A percentile compares a stretch with the other conserved stretches of the same genome.
These are phyloP conservation scores for Candida coleopterorum DNA, from an alignment of 805 yeast species.

Conservation along the genomic window DNA sequence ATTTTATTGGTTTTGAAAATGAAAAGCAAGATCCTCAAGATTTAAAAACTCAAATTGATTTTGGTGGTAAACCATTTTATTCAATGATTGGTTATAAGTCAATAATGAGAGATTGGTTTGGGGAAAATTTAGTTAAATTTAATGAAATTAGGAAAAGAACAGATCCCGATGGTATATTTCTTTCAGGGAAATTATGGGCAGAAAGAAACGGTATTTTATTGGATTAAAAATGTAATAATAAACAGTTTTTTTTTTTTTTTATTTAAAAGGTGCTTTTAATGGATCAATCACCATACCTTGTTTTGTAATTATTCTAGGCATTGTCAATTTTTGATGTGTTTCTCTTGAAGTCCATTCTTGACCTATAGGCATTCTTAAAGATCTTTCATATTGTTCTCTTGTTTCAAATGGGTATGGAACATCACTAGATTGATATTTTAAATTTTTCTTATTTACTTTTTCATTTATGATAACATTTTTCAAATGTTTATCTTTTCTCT, in stretches of 20 bases:
- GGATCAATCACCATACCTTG: conserved; percentile 92
- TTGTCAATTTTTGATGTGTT: conserved; percentile 81
- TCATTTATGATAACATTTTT: conserved; percentile 88
- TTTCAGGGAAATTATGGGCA: conserved; percentile 78
- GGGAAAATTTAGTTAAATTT: conserved; percentile 58
- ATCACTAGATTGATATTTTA: conserved; percentile 80
- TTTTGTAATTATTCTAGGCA: conserved; percentile 83
- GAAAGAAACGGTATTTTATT: conserved; percentile 65
- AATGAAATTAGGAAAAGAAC: conserved; percentile 57
- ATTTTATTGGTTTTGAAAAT: conserved; percentile 60
- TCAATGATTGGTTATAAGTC: conserved; percentile 78
- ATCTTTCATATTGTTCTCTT: conserved; percentile 90
- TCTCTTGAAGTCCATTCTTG: conserved; percentile 92
- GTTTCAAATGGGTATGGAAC: conserved; percentile 95
- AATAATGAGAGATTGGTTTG: conserved; percentile 74
- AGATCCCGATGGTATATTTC: conserved; percentile 81
- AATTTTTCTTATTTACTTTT: conserved; percentile 73
- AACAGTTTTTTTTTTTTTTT: too few species aligned
- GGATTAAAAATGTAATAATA: conserved; percentile 2
- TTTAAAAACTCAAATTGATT: conserved; percentile 33
- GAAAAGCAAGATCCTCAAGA: conserved; percentile 30
- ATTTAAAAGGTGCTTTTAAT: conserved; percentile 76
- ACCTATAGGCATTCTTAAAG: conserved; percentile 93
- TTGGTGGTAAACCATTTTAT: conserved; percentile 47
- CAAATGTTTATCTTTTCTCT: conserved; percentile 72